These are phyloP conservation scores for Phaseolus lunatus DNA, from an alignment of 306 rosid species.

Conservation along the genomic window DNA sequence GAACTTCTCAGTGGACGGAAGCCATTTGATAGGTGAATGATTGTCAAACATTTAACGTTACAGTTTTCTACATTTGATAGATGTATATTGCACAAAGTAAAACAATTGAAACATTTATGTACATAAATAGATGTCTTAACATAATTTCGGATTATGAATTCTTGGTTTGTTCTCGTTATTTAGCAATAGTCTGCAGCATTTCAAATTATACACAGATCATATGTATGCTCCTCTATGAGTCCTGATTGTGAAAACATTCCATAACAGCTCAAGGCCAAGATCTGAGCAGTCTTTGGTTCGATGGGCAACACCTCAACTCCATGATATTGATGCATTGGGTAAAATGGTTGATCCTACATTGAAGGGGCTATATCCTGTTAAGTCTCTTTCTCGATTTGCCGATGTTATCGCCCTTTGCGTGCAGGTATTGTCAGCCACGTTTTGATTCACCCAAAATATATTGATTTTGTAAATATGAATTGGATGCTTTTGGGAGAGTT, in stretches of 20 bases:
- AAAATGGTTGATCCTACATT: slow-evolving; percentile 94
- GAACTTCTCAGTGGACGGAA: slow-evolving; percentile 91
- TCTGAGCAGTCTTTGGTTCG: slow-evolving; percentile 92
- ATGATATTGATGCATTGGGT: slow-evolving; percentile 89
- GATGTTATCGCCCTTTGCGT: slow-evolving; percentile 96
- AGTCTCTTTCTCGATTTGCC: slow-evolving; percentile 95
- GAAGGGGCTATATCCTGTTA: slow-evolving; percentile 89
- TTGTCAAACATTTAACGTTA: not conserved
- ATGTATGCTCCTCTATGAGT: not conserved
- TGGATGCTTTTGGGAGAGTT: not conserved
- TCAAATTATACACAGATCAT: slow-evolving; percentile 17
- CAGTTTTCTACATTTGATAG: slow-evolving; percentile 34
- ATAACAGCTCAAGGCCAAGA: slow-evolving; percentile 82
- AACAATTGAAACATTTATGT: slow-evolving; percentile 16
- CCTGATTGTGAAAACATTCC: slow-evolving; percentile 41
- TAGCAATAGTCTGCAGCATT: slow-evolving; percentile 12
- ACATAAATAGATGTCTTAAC: not conserved
- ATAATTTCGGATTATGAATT: not conserved
- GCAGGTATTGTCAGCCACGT: slow-evolving; percentile 67
- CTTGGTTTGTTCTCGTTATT: not conserved
- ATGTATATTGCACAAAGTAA: slow-evolving; percentile 47
- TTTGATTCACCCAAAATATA: not conserved
- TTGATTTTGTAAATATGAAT: not conserved
- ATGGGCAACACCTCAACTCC: slow-evolving; percentile 99
- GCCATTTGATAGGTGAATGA: slow-evolving; percentile 82